Evolutionary conservation across 208 protist species (phyloP), one percentile per base, ranked within the genome.

Genomic region (Kentomonas sorsogonicus): DNA sequence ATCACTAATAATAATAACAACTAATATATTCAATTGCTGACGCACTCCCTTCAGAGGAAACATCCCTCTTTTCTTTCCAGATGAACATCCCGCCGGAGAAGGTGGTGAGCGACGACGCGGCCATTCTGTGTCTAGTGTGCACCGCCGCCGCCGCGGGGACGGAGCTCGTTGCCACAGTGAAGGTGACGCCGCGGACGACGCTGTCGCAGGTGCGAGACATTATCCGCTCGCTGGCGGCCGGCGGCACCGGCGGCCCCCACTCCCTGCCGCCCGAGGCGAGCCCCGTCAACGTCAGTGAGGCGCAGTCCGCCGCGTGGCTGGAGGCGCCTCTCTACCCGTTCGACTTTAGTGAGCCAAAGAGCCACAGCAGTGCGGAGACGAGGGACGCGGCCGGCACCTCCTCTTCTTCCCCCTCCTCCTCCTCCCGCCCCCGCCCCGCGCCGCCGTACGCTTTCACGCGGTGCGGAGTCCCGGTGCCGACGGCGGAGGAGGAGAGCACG

Each of bases 101-200:
- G 7, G 34, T n/a, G n/a, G n/a, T n/a, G n/a, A 55, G 58, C 10
- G 45, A 54, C 0, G 53, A 66, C 13, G 73, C 68, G 3, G 51
- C 86, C 9, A 68, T 89, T 25, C 70, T 89, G 47, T 89, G 81
- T 53, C 60, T 85, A 5, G 63, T 92, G n/a, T 78, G 81, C 53
- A 92, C 85, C 1, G 64, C 59, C 22, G 56, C 48, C n/a, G 60
- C 73, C n/a, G 78, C 71, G 22, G 81, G 86, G 30, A 83, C 69
- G 41, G 52, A 65, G 5, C 65, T 89, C 30, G 74, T 88, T 30
- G 86, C 77, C 23, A 93, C 86, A 7, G 33, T 93, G 3, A 79
- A 76, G 23, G 69, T 77, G 22, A 64, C 63, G 0, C 65, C 86
- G 3, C 63, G 64, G 31, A 62, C 75, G 20, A 76, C 78, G 1